Evolutionary conservation across 2,329 filamentous ascomycete species (phyloP).

Genomic region (Atkinsonella texensis): DNA sequence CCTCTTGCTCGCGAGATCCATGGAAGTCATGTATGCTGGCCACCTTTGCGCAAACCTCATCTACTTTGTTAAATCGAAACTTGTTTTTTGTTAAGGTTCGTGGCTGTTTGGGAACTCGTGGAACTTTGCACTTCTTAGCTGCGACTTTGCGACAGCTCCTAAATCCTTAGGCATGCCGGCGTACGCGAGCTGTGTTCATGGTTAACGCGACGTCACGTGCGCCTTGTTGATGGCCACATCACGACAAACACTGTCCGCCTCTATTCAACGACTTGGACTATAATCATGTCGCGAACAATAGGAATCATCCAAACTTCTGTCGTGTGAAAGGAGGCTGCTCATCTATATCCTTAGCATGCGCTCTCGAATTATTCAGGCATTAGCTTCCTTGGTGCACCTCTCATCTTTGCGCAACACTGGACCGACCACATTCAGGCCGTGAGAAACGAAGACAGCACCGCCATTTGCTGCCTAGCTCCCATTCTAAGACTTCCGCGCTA

Average conservation of each 20-base stretch:
- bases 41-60: not conserved
- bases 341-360: too few species aligned
- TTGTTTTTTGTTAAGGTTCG: too few species aligned
- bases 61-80: too few species aligned
- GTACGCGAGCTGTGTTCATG: not conserved
- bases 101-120: too few species aligned
- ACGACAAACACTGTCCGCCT: not conserved
- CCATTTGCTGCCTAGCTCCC: not conserved
- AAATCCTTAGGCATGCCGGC: not conserved
- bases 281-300: too few species aligned
- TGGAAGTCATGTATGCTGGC: slow-evolving; percentile 14
- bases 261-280: too few species aligned
- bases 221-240: not conserved
- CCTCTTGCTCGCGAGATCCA: slow-evolving; percentile 22
- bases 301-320: too few species aligned
- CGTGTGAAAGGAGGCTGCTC: too few species aligned
- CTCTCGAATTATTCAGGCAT: too few species aligned
- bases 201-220: slow-evolving; percentile 4
- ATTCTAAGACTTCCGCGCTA: not conserved
- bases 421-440: not conserved
- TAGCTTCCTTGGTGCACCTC: not conserved
- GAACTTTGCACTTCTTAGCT: not conserved
- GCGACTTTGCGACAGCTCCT: not conserved
- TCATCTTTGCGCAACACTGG: not conserved
- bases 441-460: not conserved